Percentiles rank a stretch among this genome's conserved stretches.
Conservation (phyloP, 768 basidiomycete genomes). For the Trametes villosa region DNA sequence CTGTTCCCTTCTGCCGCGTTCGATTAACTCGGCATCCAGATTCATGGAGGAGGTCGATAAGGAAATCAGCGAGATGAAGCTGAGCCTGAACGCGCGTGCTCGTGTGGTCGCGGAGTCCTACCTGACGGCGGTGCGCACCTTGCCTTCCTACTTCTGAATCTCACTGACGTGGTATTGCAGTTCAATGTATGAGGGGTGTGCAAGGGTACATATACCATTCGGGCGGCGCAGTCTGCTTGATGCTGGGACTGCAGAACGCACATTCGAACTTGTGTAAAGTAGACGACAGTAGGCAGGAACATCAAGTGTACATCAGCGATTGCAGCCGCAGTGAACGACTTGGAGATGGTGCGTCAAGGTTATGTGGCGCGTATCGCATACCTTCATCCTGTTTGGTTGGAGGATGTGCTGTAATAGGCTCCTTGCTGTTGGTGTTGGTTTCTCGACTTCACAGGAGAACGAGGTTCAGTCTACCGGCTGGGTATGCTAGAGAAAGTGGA, state of each 20-base stretch:
- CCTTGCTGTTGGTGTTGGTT: too few species aligned
- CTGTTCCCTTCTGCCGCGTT: too few species aligned
- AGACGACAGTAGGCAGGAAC: slow-evolving; percentile 16
- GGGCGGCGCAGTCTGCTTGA: background rate
- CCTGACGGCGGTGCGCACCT: slow-evolving; percentile 67
- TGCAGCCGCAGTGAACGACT: background rate
- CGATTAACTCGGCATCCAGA: slow-evolving; percentile 41
- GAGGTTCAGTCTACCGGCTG: too few species aligned
- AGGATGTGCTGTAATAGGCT: too few species aligned
- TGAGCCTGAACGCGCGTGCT: slow-evolving; percentile 93
- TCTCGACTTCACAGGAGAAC: too few species aligned
- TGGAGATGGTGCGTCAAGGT: background rate
- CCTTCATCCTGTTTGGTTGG: background rate
- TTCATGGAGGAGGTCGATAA: slow-evolving; percentile 99
- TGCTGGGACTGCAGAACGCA: background rate
- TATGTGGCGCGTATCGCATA: background rate
- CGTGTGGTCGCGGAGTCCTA: slow-evolving; percentile 98
- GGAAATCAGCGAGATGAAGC: slow-evolving; percentile 99
- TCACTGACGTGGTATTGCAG: background rate
- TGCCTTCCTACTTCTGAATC: background rate
- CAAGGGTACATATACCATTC: background rate
- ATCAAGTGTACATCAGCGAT: slow-evolving; percentile 18
- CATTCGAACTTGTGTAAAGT: slow-evolving; percentile 1
- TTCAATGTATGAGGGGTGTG: slow-evolving; percentile 10
- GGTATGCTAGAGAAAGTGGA: too few species aligned